These are phyloP conservation scores for Penicillium hordei DNA, from an alignment of 2,329 filamentous ascomycete genomes.

Conservation along the genomic window DNA sequence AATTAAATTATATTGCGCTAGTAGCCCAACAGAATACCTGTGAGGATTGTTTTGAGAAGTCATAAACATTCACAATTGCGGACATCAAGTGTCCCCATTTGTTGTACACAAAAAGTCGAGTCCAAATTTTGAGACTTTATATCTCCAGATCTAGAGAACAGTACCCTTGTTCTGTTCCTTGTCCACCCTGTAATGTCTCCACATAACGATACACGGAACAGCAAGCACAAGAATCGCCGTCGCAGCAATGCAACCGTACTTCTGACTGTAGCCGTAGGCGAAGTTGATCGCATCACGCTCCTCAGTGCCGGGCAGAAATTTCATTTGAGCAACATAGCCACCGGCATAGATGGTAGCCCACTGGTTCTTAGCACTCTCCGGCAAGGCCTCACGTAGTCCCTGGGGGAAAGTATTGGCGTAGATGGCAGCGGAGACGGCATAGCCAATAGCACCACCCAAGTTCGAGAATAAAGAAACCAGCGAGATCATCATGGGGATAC, in stretches of 20 bases:
- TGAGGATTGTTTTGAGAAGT: neutral
- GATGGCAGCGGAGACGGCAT: conserved; percentile 27
- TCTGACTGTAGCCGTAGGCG: conserved; percentile 37
- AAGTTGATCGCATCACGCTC: conserved; percentile 37
- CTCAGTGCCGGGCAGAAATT: conserved; percentile 29
- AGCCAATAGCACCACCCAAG: conserved; percentile 37
- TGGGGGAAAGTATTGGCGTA: conserved; percentile 24
- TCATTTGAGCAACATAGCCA: conserved; percentile 30
- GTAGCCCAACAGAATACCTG: neutral
- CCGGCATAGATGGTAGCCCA: conserved; percentile 25
- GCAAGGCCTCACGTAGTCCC: conserved; percentile 15
- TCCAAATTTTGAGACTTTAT: neutral
- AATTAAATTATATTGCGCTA: neutral
- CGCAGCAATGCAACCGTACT: conserved; percentile 29
- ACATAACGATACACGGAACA: conserved; percentile 27
- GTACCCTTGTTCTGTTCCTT: conserved; percentile 33
- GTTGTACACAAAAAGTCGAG: neutral
- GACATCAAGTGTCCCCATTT: neutral
- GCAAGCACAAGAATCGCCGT: conserved; percentile 27
- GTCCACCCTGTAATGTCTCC: conserved; percentile 32
- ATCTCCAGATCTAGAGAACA: neutral
- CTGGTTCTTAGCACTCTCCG: conserved; percentile 18
- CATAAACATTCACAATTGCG: neutral
- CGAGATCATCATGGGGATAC: conserved; percentile 51
- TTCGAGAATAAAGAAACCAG: conserved; percentile 36